Evolutionary conservation across 2,329 filamentous ascomycete genomes (phyloP).

Genomic region (Fusarium sp.): DNA sequence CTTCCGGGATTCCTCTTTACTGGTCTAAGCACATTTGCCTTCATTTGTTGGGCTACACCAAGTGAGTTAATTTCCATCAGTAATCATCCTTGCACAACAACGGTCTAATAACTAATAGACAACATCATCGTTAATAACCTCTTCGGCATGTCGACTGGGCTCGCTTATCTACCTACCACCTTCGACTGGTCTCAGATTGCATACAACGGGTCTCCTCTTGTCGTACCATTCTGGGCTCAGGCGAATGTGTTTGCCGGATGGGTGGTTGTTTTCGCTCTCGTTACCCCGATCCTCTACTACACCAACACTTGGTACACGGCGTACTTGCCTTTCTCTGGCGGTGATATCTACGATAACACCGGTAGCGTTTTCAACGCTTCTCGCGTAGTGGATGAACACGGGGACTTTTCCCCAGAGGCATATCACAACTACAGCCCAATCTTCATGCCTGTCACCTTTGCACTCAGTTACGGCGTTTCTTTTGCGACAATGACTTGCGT

Average conservation of each 20-base stretch:
- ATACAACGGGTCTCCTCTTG: slow-evolving; percentile 8
- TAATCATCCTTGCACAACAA: not conserved
- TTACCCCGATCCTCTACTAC: slow-evolving; percentile 5
- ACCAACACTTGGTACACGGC: slow-evolving; percentile 13
- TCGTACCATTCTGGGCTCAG: not conserved
- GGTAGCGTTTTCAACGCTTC: not conserved
- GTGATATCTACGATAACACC: slow-evolving; percentile 3
- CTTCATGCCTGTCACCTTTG: slow-evolving; percentile 2
- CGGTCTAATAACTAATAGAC: rapidly evolving
- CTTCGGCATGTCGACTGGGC: slow-evolving; percentile 5
- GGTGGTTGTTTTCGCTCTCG: not conserved
- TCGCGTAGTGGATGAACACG: not conserved
- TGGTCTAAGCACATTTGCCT: not conserved
- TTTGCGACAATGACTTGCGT: slow-evolving; percentile 13
- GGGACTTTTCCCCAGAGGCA: not conserved
- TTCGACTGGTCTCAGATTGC: slow-evolving; percentile 16
- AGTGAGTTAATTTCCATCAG: not conserved
- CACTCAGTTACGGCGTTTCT: not conserved
- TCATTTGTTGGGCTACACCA: slow-evolving; percentile 9
- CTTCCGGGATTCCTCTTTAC: slow-evolving; percentile 3
- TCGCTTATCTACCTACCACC: not conserved
- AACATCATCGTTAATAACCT: slow-evolving; percentile 2
- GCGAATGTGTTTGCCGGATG: slow-evolving; percentile 7
- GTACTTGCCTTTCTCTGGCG: not conserved
- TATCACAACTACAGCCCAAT: slow-evolving; percentile 2